Percentiles rank a stretch among this genome's conserved stretches.
Evolutionary conservation across 371 early-diverging fungal genomes (phyloP).

Genomic region (Lichtheimia ramosa): DNA sequence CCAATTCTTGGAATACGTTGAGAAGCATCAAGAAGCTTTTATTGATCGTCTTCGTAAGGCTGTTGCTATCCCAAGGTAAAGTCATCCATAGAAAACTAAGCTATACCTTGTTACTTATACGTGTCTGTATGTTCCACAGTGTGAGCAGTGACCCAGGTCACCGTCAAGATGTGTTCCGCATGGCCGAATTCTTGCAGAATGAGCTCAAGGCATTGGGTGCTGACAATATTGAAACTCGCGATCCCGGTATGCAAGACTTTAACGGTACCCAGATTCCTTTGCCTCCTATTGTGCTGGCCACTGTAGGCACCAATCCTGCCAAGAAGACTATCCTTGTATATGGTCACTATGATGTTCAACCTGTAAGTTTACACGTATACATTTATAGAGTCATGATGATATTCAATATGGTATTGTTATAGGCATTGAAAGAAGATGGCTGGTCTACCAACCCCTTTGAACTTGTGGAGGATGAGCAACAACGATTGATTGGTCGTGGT

Average conservation of each 20-base stretch:
- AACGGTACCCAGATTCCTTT: conserved; percentile 77
- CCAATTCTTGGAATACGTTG: conserved; percentile 69
- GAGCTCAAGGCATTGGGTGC: conserved; percentile 81
- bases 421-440: conserved; percentile 92
- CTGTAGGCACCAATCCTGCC: conserved; percentile 83
- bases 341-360: conserved; percentile 96
- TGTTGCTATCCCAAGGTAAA: conserved; percentile 89
- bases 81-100: not conserved
- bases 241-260: conserved; percentile 85
- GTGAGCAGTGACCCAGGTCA: conserved; percentile 77
- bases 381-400: no score
- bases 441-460: conserved; percentile 94
- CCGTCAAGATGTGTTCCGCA: conserved; percentile 86
- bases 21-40: conserved; percentile 77
- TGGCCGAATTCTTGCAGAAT: conserved; percentile 85
- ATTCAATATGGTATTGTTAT: not conserved
- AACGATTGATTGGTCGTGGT: conserved; percentile 90
- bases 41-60: conserved; percentile 86
- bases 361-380: conserved; percentile 39
- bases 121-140: conserved; percentile 38
- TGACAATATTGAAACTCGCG: conserved; percentile 56
- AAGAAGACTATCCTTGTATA: conserved; percentile 97
- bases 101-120: not conserved
- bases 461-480: conserved; percentile 80
- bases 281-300: conserved; percentile 92